These are phyloP conservation scores for Pelagophyceae sp. DNA, from an alignment of 352 stramenopile species.

Conservation along the genomic window DNA sequence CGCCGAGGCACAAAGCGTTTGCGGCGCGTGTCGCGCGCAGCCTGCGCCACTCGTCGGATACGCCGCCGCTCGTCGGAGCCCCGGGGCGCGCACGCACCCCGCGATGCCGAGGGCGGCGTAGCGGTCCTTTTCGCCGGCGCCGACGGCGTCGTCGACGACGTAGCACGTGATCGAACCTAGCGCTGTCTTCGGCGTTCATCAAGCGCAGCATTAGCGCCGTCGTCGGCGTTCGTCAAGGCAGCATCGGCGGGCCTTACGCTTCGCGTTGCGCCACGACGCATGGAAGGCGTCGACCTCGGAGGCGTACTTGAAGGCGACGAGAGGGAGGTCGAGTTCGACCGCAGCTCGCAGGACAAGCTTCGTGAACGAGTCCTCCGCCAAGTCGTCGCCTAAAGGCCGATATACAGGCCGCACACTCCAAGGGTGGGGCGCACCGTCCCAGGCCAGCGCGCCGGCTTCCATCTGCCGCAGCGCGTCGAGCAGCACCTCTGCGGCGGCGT, in stretches of 20 bases:
- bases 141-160: background rate
- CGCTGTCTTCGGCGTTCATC: too few relatives aligned
- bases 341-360: background rate
- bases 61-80: background rate
- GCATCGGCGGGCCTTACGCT: too few relatives aligned
- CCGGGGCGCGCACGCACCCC: background rate
- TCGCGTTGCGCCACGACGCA: background rate
- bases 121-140: background rate
- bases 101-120: background rate
- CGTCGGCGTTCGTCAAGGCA: too few relatives aligned
- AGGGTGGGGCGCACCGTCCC: too few relatives aligned
- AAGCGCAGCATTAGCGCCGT: too few relatives aligned
- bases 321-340: background rate
- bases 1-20: conserved; percentile 1
- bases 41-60: background rate
- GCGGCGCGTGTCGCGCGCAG: background rate
- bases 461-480: background rate
- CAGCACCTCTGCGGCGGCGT: background rate
- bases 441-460: background rate
- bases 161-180: background rate
- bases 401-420: too few relatives aligned
- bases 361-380: background rate
- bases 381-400: too few relatives aligned
- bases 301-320: conserved; percentile 8
- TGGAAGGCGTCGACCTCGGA: background rate